phyloP scores from a whole-genome alignment of 2,329 filamentous ascomycete genomes.

The Diplodia corticola region DNA sequence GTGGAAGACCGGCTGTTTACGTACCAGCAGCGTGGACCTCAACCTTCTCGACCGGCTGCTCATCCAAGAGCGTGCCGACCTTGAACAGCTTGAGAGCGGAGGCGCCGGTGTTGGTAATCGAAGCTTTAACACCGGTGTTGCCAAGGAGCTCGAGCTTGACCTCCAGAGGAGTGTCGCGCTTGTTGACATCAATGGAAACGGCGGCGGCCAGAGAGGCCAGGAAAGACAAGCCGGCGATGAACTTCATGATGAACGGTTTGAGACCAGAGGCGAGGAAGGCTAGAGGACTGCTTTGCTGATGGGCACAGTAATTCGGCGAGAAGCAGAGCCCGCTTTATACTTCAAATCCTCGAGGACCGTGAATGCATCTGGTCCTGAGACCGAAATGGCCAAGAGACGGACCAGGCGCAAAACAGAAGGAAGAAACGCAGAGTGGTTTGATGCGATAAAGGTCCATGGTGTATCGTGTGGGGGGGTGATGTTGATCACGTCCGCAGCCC shows the following conservation, averaged over 20 bases:
- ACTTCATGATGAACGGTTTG: constrained; percentile 11
- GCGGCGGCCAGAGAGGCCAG: constrained; percentile 10
- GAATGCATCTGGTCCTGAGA: neutral
- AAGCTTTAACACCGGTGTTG: constrained; percentile 57
- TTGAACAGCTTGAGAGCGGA: constrained; percentile 54
- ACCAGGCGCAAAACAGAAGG: constrained; percentile 18
- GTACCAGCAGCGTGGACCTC: constrained; percentile 47
- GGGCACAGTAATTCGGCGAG: neutral
- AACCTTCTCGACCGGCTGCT: constrained; percentile 56
- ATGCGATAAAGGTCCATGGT: neutral
- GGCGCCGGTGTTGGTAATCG: constrained; percentile 55
- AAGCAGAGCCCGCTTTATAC: constrained; percentile 5
- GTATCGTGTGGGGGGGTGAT: neutral
- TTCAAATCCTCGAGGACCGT: neutral
- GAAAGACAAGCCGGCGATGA: constrained; percentile 9
- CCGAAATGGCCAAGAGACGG: neutral
- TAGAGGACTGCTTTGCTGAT: neutral
- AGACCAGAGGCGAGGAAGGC: neutral
- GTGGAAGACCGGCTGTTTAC: neutral
- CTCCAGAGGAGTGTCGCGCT: constrained; percentile 18
- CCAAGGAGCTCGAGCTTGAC: constrained; percentile 37
- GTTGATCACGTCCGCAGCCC: neutral
- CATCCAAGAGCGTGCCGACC: constrained; percentile 55
- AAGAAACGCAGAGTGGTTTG: constrained; percentile 12
- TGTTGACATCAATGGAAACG: constrained; percentile 13